A percentile compares a stretch with the other conserved stretches of the same genome.
Conservation (phyloP, 208 protist genomes). For the Trichomonas tenax region DNA sequence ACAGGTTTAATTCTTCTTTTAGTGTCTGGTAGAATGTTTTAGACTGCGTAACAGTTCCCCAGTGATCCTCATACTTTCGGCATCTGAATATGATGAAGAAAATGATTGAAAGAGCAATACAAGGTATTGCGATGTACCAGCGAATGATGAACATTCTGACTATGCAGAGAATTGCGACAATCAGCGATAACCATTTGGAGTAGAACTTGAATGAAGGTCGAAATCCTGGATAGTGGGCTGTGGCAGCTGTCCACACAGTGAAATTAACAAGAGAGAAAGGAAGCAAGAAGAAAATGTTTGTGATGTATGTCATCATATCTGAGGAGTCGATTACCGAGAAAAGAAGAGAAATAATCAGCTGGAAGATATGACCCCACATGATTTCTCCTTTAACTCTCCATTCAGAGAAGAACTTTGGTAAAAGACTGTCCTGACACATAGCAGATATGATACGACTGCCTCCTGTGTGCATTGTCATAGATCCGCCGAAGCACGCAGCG, state of each 20-base stretch:
- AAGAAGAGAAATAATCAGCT: not conserved
- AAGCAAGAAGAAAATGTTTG: not conserved
- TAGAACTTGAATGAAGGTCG: not conserved
- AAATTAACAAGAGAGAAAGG: not conserved
- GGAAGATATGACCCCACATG: not conserved
- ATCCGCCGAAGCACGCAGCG: not conserved
- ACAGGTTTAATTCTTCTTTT: not conserved
- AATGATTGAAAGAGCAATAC: not conserved
- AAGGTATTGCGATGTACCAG: not conserved
- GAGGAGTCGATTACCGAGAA: not conserved
- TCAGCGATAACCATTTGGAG: not conserved
- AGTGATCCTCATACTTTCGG: not conserved
- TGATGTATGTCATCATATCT: not conserved
- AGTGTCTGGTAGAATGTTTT: not conserved
- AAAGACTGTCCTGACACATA: not conserved
- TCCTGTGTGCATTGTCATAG: not conserved
- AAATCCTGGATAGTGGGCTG: not conserved
- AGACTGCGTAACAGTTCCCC: not conserved
- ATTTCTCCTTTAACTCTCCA: not conserved
- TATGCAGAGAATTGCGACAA: not conserved
- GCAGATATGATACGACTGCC: not conserved
- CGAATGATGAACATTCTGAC: not conserved
- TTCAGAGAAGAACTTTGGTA: not conserved
- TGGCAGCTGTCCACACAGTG: not conserved
- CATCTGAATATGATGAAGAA: not conserved